Evolutionary conservation across 768 basidiomycete genomes (phyloP).

Genomic region (Boletus pseudo-olivaceus): DNA sequence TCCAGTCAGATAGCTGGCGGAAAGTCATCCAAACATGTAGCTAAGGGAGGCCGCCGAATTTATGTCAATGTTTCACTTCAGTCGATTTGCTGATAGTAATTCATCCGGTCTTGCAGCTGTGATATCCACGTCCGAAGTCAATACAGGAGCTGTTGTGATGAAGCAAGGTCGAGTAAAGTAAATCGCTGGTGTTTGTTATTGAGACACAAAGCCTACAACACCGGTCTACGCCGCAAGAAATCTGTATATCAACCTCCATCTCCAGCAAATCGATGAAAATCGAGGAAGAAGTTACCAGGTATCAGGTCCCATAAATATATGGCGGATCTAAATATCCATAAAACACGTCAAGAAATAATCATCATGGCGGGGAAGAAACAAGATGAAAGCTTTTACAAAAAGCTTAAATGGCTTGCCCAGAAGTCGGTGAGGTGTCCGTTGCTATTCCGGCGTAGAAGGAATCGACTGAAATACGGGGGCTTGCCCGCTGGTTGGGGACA

Average conservation of each 20-base stretch:
- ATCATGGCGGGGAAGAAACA: not conserved
- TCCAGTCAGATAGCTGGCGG: no score
- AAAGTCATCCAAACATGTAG: no score
- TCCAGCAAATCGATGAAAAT: slow-evolving; percentile 6
- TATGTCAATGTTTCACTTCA: no score
- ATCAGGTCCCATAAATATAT: not conserved
- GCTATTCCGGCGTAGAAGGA: slow-evolving; percentile 28
- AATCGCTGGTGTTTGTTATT: not conserved
- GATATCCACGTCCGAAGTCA: no score
- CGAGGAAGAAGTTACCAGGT: slow-evolving; percentile 1
- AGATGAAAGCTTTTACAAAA: slow-evolving; percentile 1
- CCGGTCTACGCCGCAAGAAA: not conserved
- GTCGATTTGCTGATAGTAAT: no score
- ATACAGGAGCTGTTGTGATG: not conserved
- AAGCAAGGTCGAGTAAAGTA: not conserved
- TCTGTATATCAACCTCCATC: slow-evolving; percentile 1
- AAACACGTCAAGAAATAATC: slow-evolving; percentile 4
- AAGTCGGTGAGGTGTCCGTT: slow-evolving; percentile 1
- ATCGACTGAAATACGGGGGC: slow-evolving; percentile 24
- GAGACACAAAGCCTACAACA: slow-evolving; percentile 4
- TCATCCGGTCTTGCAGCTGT: no score
- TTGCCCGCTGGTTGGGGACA: slow-evolving; percentile 6
- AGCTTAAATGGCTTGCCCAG: slow-evolving; percentile 19
- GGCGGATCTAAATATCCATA: slow-evolving; percentile 22
- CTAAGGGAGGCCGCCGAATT: no score